Percentiles rank a stretch among this genome's conserved stretches.
These are phyloP conservation scores for Colletotrichum cuscutae DNA, from an alignment of 2,329 filamentous ascomycete genomes.

Conservation along the genomic window DNA sequence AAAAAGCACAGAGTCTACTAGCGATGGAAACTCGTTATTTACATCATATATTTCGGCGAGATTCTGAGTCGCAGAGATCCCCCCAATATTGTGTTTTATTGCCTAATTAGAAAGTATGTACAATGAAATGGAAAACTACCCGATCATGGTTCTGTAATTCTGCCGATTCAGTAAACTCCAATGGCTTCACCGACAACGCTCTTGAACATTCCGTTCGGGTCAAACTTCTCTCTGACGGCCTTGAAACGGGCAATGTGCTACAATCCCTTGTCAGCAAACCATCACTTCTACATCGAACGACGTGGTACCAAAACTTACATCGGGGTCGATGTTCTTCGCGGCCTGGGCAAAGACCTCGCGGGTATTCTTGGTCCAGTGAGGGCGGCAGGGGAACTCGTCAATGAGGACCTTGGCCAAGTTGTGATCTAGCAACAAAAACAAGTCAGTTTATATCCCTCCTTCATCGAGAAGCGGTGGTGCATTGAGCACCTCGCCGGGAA, in stretches of 20 bases:
- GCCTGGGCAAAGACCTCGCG: constrained; percentile 56
- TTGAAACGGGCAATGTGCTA: constrained; percentile 59
- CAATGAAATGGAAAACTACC: not conserved
- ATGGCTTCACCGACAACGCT: constrained; percentile 61
- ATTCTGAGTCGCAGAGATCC: too few relatives aligned
- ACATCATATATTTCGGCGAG: too few relatives aligned
- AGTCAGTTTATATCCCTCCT: not conserved
- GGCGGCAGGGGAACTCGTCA: constrained; percentile 60
- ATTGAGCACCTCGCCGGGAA: not conserved
- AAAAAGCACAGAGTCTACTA: too few relatives aligned
- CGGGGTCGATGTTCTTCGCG: constrained; percentile 58
- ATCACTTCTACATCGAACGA: accelerated
- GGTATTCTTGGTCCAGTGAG: constrained; percentile 66
- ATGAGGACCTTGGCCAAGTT: constrained; percentile 57
- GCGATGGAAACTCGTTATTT: too few relatives aligned
- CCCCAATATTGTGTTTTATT: not conserved
- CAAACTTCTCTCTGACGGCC: constrained; percentile 57
- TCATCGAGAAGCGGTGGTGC: not conserved
- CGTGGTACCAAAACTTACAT: constrained; percentile 40
- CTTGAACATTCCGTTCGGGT: constrained; percentile 57
- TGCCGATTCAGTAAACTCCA: constrained; percentile 48
- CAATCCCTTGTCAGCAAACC: not conserved
- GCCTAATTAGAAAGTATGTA: not conserved
- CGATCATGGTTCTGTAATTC: not conserved
- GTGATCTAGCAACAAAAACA: constrained; percentile 44